Conservation (phyloP, 2,329 filamentous ascomycete species). For the Colletotrichum abscissum region DNA sequence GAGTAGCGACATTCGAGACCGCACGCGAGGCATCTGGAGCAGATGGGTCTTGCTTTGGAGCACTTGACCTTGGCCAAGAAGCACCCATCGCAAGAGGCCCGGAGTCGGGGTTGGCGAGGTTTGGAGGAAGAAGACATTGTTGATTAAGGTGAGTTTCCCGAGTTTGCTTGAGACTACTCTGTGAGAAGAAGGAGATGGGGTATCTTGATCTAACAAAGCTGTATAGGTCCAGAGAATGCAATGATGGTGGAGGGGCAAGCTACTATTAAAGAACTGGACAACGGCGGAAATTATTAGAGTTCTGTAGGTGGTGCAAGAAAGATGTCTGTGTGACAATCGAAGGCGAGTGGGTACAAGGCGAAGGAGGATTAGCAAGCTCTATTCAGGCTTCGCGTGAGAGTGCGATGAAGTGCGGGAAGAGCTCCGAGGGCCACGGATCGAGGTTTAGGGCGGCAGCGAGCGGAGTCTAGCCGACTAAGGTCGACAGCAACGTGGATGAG, state of each 20-base stretch:
- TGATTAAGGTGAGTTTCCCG: constrained; percentile 24
- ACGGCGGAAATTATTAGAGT: constrained; percentile 30
- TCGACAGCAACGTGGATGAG: constrained; percentile 22
- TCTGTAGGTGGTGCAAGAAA: constrained; percentile 27
- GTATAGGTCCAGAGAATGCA: constrained; percentile 16
- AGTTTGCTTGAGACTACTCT: background rate
- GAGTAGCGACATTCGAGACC: constrained; percentile 64
- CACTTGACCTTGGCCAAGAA: constrained; percentile 68
- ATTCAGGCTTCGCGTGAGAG: constrained; percentile 20
- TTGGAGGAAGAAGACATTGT: constrained; percentile 41
- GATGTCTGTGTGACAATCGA: constrained; percentile 35
- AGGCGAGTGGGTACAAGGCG: constrained; percentile 14
- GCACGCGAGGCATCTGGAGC: constrained; percentile 61
- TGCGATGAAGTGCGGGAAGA: constrained; percentile 26
- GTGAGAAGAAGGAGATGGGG: constrained; percentile 7
- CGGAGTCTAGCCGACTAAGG: constrained; percentile 31
- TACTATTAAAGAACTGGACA: constrained; percentile 32
- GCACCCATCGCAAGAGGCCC: constrained; percentile 65
- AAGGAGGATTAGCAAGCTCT: constrained; percentile 33
- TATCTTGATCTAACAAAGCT: constrained; percentile 33
- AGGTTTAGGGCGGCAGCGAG: constrained; percentile 19
- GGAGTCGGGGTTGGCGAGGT: constrained; percentile 53
- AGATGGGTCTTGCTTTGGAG: constrained; percentile 64
- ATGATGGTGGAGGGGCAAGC: constrained; percentile 25
- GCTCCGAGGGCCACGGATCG: constrained; percentile 30